A percentile compares a stretch with the other conserved stretches of the same genome.
Conservation (phyloP, 1,139 yeast genomes). For the Sugiyamaella japonica region DNA sequence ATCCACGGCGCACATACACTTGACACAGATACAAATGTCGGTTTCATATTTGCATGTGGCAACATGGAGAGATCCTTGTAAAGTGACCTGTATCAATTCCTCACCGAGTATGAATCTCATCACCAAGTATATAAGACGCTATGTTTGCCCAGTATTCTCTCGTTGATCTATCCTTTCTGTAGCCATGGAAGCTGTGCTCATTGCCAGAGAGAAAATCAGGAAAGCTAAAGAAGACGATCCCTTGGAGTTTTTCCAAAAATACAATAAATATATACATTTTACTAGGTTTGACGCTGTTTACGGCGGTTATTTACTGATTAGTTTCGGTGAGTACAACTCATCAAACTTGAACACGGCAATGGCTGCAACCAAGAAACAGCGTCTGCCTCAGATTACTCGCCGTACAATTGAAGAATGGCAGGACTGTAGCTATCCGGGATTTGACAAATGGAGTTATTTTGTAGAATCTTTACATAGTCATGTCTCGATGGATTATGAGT, state of each 20-base stretch:
- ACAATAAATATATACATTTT: constrained; percentile 5
- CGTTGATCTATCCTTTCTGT: background rate
- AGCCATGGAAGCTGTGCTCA: constrained; percentile 1
- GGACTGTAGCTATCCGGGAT: background rate
- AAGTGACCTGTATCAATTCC: background rate
- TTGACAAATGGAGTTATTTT: constrained; percentile 1
- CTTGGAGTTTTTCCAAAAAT: constrained; percentile 1
- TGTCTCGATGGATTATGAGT: constrained; percentile 5
- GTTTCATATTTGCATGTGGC: background rate
- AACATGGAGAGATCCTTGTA: background rate
- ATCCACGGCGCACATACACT: background rate
- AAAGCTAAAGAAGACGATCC: constrained; percentile 6
- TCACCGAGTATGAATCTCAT: background rate
- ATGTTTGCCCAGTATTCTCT: no score
- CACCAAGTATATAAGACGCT: no score
- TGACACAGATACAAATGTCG: background rate
- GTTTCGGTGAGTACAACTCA: constrained; percentile 3
- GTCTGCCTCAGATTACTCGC: constrained; percentile 6
- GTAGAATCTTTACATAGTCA: background rate
- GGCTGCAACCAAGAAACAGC: background rate
- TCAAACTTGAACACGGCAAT: background rate
- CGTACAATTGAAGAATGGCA: constrained; percentile 7
- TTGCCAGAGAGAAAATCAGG: background rate
- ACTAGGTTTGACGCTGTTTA: constrained; percentile 8
- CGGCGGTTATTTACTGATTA: constrained; percentile 1